phyloP scores from a whole-genome alignment of 2,329 filamentous ascomycete genomes.

The Diplodia mutila region DNA sequence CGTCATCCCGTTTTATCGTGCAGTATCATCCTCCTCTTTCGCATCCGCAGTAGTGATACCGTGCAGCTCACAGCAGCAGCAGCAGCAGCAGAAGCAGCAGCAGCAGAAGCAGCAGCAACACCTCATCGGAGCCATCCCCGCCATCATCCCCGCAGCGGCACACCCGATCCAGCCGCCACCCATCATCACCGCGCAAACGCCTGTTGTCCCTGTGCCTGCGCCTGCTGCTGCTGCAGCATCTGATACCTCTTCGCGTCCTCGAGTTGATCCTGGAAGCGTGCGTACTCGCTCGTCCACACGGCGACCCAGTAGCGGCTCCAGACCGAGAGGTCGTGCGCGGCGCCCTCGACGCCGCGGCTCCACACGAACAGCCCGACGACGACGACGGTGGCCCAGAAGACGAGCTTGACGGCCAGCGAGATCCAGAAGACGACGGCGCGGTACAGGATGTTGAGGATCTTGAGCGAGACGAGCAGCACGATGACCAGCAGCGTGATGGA shows the following conservation, averaged over 20 bases:
- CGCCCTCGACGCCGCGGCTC: conserved; percentile 65
- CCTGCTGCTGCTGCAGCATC: conserved; percentile 4
- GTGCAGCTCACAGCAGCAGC: neutral
- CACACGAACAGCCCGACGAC: conserved; percentile 61
- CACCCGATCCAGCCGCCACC: neutral
- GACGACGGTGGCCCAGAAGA: conserved; percentile 66
- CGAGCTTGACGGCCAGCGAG: conserved; percentile 63
- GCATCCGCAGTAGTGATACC: neutral
- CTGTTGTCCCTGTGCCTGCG: neutral
- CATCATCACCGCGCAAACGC: neutral
- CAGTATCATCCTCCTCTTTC: neutral
- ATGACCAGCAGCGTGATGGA: conserved; percentile 61
- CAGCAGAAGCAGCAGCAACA: neutral
- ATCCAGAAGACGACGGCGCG: conserved; percentile 79
- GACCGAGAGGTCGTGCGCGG: conserved; percentile 59
- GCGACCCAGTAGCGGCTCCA: conserved; percentile 11
- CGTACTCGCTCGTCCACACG: conserved; percentile 23
- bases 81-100: no score
- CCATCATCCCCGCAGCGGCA: neutral
- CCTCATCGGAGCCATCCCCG: neutral
- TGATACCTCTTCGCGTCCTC: conserved; percentile 11
- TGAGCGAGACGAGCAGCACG: conserved; percentile 65
- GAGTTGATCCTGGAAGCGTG: conserved; percentile 15
- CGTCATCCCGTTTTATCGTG: neutral
- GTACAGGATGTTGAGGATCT: conserved; percentile 70